Evolutionary conservation across 345 rosid species (phyloP).

Genomic region (Pelargonium nanum): DNA sequence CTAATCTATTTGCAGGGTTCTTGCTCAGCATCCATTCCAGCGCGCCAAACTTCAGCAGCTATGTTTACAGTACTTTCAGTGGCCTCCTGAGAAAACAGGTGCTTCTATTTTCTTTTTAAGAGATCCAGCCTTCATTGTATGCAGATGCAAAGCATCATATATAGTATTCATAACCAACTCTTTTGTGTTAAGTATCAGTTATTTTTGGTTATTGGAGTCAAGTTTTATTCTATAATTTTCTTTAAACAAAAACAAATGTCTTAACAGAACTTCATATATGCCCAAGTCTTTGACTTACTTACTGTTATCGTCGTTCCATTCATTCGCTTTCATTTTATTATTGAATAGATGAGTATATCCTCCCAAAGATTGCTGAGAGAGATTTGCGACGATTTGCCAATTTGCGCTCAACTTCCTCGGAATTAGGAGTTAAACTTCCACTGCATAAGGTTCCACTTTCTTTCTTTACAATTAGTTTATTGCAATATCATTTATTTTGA

Average conservation of each 20-base stretch:
- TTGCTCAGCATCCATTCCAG: constrained; percentile 49
- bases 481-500: not conserved
- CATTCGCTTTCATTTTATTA: not conserved
- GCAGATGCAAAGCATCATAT: not conserved
- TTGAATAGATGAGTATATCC: constrained; percentile 64
- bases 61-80: constrained; percentile 57
- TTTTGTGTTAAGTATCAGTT: not conserved
- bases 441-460: constrained; percentile 31
- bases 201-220: not conserved
- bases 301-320: too few species aligned
- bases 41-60: constrained; percentile 43
- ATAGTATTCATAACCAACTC: not conserved
- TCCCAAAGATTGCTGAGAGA: constrained; percentile 91
- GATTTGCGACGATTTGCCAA: constrained; percentile 57
- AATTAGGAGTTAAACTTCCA: constrained; percentile 39
- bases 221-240: not conserved
- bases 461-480: not conserved
- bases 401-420: constrained; percentile 39
- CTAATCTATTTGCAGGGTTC: constrained; percentile 30
- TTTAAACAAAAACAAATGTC: not conserved
- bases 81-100: constrained; percentile 94
- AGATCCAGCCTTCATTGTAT: too few species aligned
- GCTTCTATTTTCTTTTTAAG: not conserved
- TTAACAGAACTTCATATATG: not conserved
- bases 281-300: not conserved